Conservation (phyloP, 2,329 filamentous ascomycete genomes). For the Pyricularia sp. region DNA sequence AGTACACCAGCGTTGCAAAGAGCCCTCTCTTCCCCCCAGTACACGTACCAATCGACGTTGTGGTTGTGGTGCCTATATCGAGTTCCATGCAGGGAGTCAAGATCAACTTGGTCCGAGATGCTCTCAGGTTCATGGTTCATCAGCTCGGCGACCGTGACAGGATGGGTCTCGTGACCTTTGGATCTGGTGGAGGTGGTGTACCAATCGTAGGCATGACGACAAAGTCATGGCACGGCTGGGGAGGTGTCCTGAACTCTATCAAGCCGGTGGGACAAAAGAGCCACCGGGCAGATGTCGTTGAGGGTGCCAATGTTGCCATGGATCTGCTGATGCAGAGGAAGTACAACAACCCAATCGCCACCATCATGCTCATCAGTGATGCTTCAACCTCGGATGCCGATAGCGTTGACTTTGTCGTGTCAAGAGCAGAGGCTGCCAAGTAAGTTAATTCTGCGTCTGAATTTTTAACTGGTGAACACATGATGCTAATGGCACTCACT, state of each 20-base stretch:
- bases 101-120: constrained; percentile 87
- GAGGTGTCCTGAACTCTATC: constrained; percentile 75
- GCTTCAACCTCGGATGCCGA: constrained; percentile 90
- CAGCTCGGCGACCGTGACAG: constrained; percentile 87
- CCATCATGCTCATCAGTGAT: constrained; percentile 94
- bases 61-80: constrained; percentile 93
- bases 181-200: constrained; percentile 85
- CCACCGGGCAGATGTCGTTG: constrained; percentile 89
- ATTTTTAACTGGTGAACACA: neutral
- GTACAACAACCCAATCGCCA: constrained; percentile 88
- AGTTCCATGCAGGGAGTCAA: constrained; percentile 99
- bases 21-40: constrained; percentile 43
- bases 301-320: constrained; percentile 97
- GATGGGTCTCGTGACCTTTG: constrained; percentile 96
- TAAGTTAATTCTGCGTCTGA: constrained; percentile 33
- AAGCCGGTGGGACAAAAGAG: constrained; percentile 95
- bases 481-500: constrained; percentile 15
- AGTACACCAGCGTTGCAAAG: constrained; percentile 70
- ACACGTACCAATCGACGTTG: constrained; percentile 89
- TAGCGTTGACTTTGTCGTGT: constrained; percentile 96
- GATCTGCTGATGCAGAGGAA: constrained; percentile 97
- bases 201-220: constrained; percentile 97
- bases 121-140: constrained; percentile 82
- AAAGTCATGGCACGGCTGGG: constrained; percentile 89
- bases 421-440: constrained; percentile 93